Percentiles rank a stretch among this genome's conserved stretches.
Evolutionary conservation across 148 eudicot species (phyloP).

Genomic region (Arctostaphylos glauca): DNA sequence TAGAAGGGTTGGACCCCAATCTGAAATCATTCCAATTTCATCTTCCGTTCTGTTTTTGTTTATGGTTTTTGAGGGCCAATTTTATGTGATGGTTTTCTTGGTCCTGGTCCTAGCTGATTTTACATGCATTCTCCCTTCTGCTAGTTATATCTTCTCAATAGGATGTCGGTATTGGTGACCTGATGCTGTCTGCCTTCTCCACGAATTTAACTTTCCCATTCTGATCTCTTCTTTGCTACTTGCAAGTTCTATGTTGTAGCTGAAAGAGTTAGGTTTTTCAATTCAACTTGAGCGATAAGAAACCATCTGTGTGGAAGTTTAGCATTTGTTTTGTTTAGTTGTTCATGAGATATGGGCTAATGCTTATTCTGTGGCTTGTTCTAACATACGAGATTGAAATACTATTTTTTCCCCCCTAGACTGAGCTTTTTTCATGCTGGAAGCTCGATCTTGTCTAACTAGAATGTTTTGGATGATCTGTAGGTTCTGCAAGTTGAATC

Average conservation of each 20-base stretch:
- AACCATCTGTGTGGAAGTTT: background rate
- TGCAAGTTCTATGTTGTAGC: background rate
- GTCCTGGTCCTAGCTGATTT: background rate
- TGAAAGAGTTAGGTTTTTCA: background rate
- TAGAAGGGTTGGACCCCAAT: background rate
- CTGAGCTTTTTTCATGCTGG: background rate
- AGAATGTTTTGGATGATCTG: conserved; percentile 24
- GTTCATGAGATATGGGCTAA: background rate
- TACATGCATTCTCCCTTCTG: background rate
- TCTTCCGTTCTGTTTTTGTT: background rate
- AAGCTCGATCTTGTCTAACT: background rate
- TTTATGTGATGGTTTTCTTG: background rate
- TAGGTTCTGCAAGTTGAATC: conserved; percentile 85
- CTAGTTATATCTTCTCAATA: background rate
- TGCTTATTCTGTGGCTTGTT: background rate
- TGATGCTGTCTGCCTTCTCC: background rate
- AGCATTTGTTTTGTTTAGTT: background rate
- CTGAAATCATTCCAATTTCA: background rate
- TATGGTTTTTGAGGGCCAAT: background rate
- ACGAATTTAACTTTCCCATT: background rate
- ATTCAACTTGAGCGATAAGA: background rate
- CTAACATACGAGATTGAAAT: background rate
- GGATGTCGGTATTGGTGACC: background rate
- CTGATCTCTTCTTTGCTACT: conserved; percentile 2
- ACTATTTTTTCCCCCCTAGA: background rate